Base-by-base conservation (phyloP, 805 yeast species). In the Pachysolen tannophilus region DNA sequence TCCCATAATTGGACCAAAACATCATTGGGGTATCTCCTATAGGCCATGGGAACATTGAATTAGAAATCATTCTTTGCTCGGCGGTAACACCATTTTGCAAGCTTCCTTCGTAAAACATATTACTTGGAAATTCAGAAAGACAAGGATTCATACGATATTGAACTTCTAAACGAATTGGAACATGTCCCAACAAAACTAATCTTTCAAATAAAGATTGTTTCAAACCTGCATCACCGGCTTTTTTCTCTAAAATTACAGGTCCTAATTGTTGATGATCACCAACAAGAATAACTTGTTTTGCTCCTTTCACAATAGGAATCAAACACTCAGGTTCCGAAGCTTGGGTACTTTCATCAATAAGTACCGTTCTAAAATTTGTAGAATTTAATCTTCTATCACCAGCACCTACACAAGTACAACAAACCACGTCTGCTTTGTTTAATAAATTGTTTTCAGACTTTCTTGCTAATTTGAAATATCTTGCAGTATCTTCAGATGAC, bases 211-310 rank as follows among this genome's bases (percentile, higher is more conserved):
- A 61, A 1, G 96, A 86, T 52, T 84, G 94, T 40, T 72, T 72
- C 37, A 90, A 67, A 17, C 97, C 96, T 0, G 95, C 95, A 42
- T 79, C 79, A 13, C 81, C 86, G 3, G 95, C 95, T 46, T 72
- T 70, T 47, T 75, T 73, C 46, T 84, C 86, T 37, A 84, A 57
- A 32, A 90, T 81, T 17, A 87, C 94, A 0, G 97, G 97, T 2
- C 97, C 96, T 44, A 88, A 65, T 62, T 88, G 97, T 60, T 86
- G 90, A 58, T 90, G 97, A 56, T 88, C 97, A 50, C 97, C 97
- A 27, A 60, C 96, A 23, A 88, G 61, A 30, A 88, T 74, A 6
- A 87, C 85, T 53, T 88, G 96, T 51, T 81, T 82, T 30, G 94
- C 87, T 18, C 96, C 95, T 45, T 79, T 82, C 2, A 82, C 86